phyloP scores from a whole-genome alignment of 345 rosid species.

The Pseudoturritis turrita region DNA sequence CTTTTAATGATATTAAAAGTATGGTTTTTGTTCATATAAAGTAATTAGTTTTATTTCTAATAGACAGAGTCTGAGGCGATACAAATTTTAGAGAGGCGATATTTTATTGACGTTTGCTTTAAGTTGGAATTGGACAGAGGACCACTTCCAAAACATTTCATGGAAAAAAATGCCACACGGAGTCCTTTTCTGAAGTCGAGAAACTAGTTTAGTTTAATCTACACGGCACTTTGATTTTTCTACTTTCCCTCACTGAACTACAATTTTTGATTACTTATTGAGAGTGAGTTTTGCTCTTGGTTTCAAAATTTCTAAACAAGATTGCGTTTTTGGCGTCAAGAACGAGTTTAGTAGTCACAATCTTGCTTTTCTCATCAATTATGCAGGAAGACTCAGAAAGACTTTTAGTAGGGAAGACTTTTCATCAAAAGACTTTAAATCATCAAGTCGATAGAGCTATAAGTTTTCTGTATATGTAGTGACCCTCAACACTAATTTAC shows the following conservation, averaged over 20 bases:
- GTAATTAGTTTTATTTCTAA: not conserved
- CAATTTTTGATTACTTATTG: not conserved
- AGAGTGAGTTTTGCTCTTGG: too few relatives aligned
- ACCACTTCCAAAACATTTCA: not conserved
- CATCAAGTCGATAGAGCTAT: not conserved
- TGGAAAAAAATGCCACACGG: too few relatives aligned
- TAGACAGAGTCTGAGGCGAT: not conserved
- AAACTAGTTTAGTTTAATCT: not conserved
- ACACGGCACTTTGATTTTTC: not conserved
- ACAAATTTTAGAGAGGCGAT: not conserved
- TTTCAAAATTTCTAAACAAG: too few relatives aligned
- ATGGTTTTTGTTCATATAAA: not conserved
- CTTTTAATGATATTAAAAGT: too few relatives aligned
- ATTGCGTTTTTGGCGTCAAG: not conserved
- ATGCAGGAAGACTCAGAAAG: not conserved
- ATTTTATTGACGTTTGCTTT: not conserved
- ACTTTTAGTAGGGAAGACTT: not conserved
- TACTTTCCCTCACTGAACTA: not conserved
- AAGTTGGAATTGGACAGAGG: not conserved
- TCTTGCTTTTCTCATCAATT: not conserved
- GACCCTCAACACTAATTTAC: not conserved
- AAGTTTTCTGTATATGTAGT: not conserved
- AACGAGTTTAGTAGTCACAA: not conserved
- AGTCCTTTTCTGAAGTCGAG: too few relatives aligned
- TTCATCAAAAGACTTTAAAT: not conserved